phyloP scores from a whole-genome alignment of 225 moss, liverwort and hornwort species.

The Antitrichia curtipendula region DNA sequence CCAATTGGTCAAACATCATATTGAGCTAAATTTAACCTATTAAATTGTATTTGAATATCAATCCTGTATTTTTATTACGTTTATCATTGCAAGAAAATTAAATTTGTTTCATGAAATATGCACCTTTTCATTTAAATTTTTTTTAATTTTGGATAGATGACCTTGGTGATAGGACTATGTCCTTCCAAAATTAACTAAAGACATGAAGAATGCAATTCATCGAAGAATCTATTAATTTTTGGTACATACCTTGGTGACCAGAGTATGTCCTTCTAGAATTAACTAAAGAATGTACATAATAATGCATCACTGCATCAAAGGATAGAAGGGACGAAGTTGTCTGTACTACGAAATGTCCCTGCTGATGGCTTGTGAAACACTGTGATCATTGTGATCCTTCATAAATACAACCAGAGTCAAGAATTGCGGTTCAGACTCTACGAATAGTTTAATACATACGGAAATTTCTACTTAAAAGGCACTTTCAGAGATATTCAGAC shows the following conservation, averaged over 20 bases:
- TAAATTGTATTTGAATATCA: neutral
- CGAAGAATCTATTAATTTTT: too few species aligned
- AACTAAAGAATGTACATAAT: neutral
- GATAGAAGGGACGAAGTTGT: neutral
- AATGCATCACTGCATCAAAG: too few species aligned
- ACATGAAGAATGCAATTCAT: too few species aligned
- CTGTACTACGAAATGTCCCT: neutral
- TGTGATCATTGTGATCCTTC: neutral
- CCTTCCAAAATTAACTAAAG: neutral
- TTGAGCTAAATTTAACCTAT: neutral
- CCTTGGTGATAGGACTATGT: neutral
- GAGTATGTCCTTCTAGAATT: too few species aligned
- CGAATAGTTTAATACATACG: neutral
- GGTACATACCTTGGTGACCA: neutral
- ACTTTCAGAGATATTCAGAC: neutral
- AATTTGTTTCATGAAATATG: neutral
- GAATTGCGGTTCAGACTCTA: neutral
- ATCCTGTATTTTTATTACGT: neutral
- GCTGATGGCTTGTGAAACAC: neutral
- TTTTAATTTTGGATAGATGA: neutral
- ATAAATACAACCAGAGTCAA: neutral
- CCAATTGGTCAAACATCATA: neutral
- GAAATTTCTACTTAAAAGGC: too few species aligned
- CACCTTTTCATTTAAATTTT: neutral
- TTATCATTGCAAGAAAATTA: neutral